A percentile compares a stretch with the other conserved stretches of the same genome.
These are phyloP conservation scores for Trypanosoma cruzi DNA, from an alignment of 208 protist genomes.

Conservation along the genomic window DNA sequence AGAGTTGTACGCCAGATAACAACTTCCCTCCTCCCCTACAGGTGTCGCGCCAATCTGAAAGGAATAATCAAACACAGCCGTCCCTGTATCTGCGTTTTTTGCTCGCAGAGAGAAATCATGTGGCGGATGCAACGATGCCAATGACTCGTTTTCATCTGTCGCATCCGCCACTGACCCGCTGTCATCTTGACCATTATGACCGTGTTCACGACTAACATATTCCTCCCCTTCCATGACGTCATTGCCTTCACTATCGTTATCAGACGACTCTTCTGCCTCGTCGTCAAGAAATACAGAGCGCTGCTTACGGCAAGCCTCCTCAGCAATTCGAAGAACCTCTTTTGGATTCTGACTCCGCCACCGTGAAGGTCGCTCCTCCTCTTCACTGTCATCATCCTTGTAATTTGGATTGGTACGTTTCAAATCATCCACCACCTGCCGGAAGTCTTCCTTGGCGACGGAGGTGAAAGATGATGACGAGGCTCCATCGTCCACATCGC, in stretches of 20 bases:
- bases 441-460: constrained; percentile 45
- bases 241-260: constrained; percentile 10
- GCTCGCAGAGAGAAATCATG: background rate
- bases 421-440: constrained; percentile 60
- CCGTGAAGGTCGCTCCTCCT: constrained; percentile 50
- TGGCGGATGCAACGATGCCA: background rate
- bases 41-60: constrained; percentile 87
- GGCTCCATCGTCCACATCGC: background rate
- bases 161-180: background rate
- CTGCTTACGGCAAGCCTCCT: constrained; percentile 24
- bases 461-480: constrained; percentile 9
- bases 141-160: background rate
- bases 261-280: constrained; percentile 54
- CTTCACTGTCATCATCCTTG: constrained; percentile 37
- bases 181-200: constrained; percentile 12
- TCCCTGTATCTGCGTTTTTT: background rate
- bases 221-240: constrained; percentile 26
- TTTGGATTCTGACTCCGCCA: constrained; percentile 54
- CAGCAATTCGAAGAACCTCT: constrained; percentile 36
- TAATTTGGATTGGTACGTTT: constrained; percentile 48
- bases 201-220: constrained; percentile 5
- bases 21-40: constrained; percentile 56
- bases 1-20: constrained; percentile 90
- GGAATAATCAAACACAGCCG: constrained; percentile 49
- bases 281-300: constrained; percentile 77